A percentile compares a stretch with the other conserved stretches of the same genome.
These are phyloP conservation scores for Aureobasidium sp. DNA, from an alignment of 2,329 filamentous ascomycete genomes.

Conservation along the genomic window DNA sequence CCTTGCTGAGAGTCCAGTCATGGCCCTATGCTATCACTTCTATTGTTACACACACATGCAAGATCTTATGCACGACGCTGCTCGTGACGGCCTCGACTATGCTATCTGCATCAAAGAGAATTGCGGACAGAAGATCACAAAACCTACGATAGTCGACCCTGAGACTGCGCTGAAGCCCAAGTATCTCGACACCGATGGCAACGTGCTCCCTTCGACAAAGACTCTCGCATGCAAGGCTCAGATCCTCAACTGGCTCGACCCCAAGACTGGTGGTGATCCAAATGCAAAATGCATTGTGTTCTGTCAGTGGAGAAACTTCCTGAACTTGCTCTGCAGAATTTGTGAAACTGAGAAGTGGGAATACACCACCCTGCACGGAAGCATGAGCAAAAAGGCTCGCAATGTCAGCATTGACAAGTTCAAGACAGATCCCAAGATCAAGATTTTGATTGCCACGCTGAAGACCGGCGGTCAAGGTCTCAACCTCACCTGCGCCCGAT, in stretches of 20 bases:
- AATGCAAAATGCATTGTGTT: constrained; percentile 66
- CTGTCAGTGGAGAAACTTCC: constrained; percentile 63
- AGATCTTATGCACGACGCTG: constrained; percentile 29
- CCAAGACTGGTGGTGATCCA: constrained; percentile 36
- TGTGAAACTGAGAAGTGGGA: constrained; percentile 58
- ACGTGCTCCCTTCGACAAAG: constrained; percentile 50
- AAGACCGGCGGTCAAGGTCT: constrained; percentile 64
- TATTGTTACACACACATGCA: constrained; percentile 59
- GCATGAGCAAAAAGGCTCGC: constrained; percentile 48
- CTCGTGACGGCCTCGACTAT: constrained; percentile 13
- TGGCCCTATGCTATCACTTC: constrained; percentile 62
- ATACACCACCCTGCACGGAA: constrained; percentile 56
- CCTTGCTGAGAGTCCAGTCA: constrained; percentile 42
- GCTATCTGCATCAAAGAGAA: constrained; percentile 29
- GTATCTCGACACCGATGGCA: constrained; percentile 43
- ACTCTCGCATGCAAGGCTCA: constrained; percentile 52
- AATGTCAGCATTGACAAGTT: constrained; percentile 55
- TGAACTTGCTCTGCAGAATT: constrained; percentile 56
- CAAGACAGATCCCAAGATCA: constrained; percentile 38
- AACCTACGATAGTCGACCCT: constrained; percentile 28
- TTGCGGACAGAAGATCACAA: constrained; percentile 31
- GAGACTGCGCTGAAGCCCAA: constrained; percentile 30
- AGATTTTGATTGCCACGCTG: constrained; percentile 62
- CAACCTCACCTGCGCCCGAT: constrained; percentile 64
- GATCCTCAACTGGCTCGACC: constrained; percentile 45